Evolutionary conservation across 768 basidiomycete species (phyloP).

Genomic region (Russula emetica): DNA sequence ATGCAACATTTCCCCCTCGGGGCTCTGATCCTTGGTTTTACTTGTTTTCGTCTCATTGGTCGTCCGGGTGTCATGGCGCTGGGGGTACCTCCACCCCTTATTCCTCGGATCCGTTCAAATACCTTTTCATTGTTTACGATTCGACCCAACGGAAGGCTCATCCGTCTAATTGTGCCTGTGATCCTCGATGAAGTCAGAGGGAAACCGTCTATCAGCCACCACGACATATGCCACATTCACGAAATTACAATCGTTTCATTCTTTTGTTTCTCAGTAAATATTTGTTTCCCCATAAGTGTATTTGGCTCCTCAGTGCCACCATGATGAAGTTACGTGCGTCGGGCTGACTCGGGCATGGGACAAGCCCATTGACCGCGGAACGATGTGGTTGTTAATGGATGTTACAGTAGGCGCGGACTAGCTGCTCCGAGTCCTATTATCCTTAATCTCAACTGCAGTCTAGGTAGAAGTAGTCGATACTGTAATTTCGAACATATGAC

Average conservation of each 20-base stretch:
- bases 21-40: background rate
- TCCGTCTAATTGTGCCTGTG: background rate
- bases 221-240: background rate
- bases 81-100: background rate
- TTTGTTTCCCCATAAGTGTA: conserved; percentile 6
- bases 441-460: conserved; percentile 6
- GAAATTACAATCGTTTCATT: background rate
- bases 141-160: background rate
- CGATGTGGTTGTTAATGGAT: background rate
- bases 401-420: background rate
- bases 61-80: background rate
- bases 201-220: background rate
- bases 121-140: background rate
- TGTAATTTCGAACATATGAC: background rate
- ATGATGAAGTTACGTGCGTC: background rate
- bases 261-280: background rate
- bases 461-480: background rate
- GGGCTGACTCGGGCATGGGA: background rate
- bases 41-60: background rate
- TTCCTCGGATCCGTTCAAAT: background rate
- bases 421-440: background rate
- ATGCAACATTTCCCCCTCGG: background rate
- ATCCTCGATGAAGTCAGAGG: background rate
- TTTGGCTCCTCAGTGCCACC: background rate
- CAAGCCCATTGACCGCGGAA: conserved; percentile 11